Conservation (phyloP, 2,329 filamentous ascomycete species). For the Aureobasidium melanogenum region DNA sequence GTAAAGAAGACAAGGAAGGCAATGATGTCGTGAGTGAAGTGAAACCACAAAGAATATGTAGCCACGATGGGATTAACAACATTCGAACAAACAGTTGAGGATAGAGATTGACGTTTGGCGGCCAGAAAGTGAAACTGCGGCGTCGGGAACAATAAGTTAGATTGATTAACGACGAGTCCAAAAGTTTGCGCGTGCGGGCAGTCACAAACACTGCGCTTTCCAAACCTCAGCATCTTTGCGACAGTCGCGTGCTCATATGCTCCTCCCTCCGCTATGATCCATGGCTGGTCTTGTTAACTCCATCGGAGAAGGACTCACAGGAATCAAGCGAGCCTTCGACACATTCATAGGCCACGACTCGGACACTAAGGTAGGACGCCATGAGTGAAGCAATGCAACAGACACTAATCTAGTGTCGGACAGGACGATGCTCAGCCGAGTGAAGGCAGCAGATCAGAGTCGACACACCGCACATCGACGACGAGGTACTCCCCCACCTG, state of each 20-base stretch:
- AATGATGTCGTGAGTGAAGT: background rate
- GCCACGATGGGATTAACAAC: background rate
- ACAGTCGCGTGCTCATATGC: background rate
- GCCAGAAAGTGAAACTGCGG: background rate
- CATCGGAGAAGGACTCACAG: background rate
- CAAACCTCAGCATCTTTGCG: background rate
- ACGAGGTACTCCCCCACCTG: background rate
- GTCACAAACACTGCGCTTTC: background rate
- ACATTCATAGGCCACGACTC: background rate
- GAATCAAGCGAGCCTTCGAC: background rate
- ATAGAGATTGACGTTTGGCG: background rate
- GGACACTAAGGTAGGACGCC: background rate
- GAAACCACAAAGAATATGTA: background rate
- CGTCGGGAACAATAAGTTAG: background rate
- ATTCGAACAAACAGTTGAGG: background rate
- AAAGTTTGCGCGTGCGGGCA: slow-evolving; percentile 8
- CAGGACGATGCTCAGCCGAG: background rate
- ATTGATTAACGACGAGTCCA: background rate
- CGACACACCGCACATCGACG: background rate
- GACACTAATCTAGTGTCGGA: background rate
- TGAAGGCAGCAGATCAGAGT: background rate
- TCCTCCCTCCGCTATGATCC: background rate
- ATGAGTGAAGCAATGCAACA: background rate
- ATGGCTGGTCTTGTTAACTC: background rate
- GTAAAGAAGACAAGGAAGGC: background rate